Evolutionary conservation across 139 green algal genomes (phyloP), one percentile per base, ranked within the genome.

Genomic region (Raphidocelis subcapitata): DNA sequence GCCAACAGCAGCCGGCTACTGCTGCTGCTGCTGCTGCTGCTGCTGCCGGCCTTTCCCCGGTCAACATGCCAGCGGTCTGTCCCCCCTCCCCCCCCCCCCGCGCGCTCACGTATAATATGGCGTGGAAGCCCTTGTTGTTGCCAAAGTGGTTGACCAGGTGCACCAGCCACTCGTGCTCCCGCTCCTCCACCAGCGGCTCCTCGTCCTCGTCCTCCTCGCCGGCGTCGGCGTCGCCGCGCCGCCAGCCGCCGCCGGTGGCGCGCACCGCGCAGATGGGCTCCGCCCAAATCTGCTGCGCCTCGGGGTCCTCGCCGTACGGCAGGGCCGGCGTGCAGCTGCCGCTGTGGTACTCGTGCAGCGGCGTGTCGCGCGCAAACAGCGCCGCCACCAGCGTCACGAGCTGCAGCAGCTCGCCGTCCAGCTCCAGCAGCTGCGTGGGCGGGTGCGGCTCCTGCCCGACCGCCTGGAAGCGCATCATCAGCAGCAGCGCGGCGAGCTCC

Each of bases 121-220:
- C 23, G 8, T 76, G 21, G 33, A 76, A 69, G 41, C 69, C 69
- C 28, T 62, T 8, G 26, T 69, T 3, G n/a, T 46, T 4, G 3
- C 52, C 67, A 66, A 76, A 76, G 1, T n/a, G 26, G 69, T 76
- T 76, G 59, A 76, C 32, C 20, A 76, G 59, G 23, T 59, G n/a
- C 5, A 51, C 44, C 10, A 62, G 41, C 69, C 69, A 76, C 21
- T 49, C 47, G 60, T 66, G 8, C 41, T 49, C 41, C 12, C 28
- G 59, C 33, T 65, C 67, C 33, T 46, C 23, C 28, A 23, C 33
- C 64, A 51, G 44, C 31, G 51, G 41, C 5, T 31, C 20, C 28
- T 67, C 37, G 26, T 76, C 60, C 2, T 69, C 41, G n/a, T 62
- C 41, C n/a, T 62, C 69, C 0, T 49, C 69, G 5, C 32, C 28